Evolutionary conservation across 306 rosid species (phyloP).

Genomic region (Prunus mongolica): DNA sequence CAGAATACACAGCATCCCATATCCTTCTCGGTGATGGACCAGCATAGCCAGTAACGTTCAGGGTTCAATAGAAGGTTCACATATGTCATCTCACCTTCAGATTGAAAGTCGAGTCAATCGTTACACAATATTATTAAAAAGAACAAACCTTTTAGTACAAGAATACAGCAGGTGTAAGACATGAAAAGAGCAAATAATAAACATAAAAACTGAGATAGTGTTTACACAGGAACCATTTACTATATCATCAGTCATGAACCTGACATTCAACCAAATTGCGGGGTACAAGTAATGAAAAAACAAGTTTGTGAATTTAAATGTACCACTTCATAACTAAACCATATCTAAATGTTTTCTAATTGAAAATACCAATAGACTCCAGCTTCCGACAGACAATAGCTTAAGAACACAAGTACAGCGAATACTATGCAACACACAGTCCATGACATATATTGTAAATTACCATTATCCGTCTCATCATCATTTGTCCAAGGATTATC

Average conservation of each 20-base stretch:
- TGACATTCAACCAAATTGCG: too few species aligned
- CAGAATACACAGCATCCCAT: conserved; percentile 22
- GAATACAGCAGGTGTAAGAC: too few species aligned
- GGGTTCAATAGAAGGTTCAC: conserved; percentile 21
- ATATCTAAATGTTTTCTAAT: neutral
- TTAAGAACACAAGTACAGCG: neutral
- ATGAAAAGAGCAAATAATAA: too few species aligned
- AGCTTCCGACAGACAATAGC: neutral
- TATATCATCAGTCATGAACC: too few species aligned
- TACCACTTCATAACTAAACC: neutral
- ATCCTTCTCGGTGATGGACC: conserved; percentile 19
- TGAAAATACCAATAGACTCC: neutral
- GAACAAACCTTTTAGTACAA: too few species aligned
- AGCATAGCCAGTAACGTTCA: conserved; percentile 20
- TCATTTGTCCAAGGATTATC: conserved; percentile 51
- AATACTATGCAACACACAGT: neutral
- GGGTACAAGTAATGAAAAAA: too few species aligned
- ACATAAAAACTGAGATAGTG: too few species aligned
- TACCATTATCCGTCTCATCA: conserved; percentile 67
- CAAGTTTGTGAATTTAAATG: neutral
- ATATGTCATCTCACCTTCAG: conserved; percentile 24
- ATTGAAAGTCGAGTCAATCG: too few species aligned
- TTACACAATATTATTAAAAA: too few species aligned
- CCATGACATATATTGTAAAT: conserved; percentile 4
- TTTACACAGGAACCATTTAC: too few species aligned